Base-by-base conservation (phyloP, 306 rosid genomes). In the Rubus idaeus region DNA sequence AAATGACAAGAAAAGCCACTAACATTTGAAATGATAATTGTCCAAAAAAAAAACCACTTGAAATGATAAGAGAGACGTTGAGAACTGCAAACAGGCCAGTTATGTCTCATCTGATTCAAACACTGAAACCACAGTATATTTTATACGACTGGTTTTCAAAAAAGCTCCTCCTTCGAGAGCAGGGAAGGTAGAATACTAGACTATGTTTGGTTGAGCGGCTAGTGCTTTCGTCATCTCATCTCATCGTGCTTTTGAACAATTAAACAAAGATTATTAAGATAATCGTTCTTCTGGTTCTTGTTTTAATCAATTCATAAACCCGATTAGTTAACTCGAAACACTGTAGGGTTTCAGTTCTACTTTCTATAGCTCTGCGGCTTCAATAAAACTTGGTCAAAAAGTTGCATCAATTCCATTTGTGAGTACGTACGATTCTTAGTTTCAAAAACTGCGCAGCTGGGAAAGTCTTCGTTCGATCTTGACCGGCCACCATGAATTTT, bases 211-310 rank as follows among this genome's bases (percentile, higher is more conserved):
- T 30, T n/a, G 53, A 78, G 79, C 76, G 75, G 79, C 80, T 75
- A 37, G 46, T 77, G 89, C 90, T 77, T 68, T 82, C 91, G 87
- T 88, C 96, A 87, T 76, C 47, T 60, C 69, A 74, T 74, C 79
- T 39, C 67, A 53, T 55, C 55, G 67, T 49, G 46, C 12, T 75
- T 68, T 68, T 42, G 46, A 60, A 46, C 64, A 71, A 58, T 40
- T 39, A 9, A 35, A 53, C 69, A 64, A 64, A 70, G 80, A 72
- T 75, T 79, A 51, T 65, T 52, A 76, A 76, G 17, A 51, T 65
- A 70, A 74, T 74, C 35, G 17, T 42, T 44, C 26, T 11, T 41
- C 52, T 20, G 51, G 21, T 41, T 56, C 68, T 73, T 42, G 68
- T 26, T 47, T 78, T 80, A 30, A 67, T 47, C 21, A 8, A 82